Evolutionary conservation across 177 flowering plant species (phyloP), one percentile per base, ranked within the genome.

Genomic region (Telopea speciosissima): DNA sequence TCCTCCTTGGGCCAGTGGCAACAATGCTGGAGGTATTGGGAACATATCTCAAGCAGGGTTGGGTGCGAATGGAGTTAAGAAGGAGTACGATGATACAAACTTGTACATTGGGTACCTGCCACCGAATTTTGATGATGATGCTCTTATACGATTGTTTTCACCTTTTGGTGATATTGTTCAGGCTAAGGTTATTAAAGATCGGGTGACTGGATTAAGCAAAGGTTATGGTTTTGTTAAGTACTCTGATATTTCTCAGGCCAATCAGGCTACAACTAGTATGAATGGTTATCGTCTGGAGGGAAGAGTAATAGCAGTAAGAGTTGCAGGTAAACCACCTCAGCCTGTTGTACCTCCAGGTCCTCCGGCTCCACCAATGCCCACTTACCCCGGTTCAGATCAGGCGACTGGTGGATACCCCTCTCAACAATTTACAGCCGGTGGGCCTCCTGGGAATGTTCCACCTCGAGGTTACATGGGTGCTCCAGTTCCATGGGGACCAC

Each of bases 181-280:
- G 54, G 54, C 54, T 49, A 49, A 49, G 79, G 91, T 89, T 70
- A 89, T 89, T 42, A 89, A 85, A 76, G 91, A 89, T 67, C 73
- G 88, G 31, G 72, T 77, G 12, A 78, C 84, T 60, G 88, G 90
- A 42, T 66, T 88, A 72, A 88, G 91, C 78, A 88, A 86, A 78
- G 94, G 91, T 44, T 89, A 89, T 82, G 94, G 94, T 33, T 89
- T 89, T 80, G 94, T 89, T 36, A 89, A 88, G 83, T 89, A 86
- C 75, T 68, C 90, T 52, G 86, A 85, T 82, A 74, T 83, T 72
- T 81, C 82, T 23, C 85, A 85, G 84, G 94, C 91, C 5, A 89
- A 86, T 75, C 78, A 40, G 74, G 94, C 94, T 24, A 86, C 85
- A 73, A 65, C 77, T 24, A 74, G 82, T 67, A 88, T 89, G 54